Base-by-base conservation (phyloP, 306 rosid species). In the Fragaria iinumae region DNA sequence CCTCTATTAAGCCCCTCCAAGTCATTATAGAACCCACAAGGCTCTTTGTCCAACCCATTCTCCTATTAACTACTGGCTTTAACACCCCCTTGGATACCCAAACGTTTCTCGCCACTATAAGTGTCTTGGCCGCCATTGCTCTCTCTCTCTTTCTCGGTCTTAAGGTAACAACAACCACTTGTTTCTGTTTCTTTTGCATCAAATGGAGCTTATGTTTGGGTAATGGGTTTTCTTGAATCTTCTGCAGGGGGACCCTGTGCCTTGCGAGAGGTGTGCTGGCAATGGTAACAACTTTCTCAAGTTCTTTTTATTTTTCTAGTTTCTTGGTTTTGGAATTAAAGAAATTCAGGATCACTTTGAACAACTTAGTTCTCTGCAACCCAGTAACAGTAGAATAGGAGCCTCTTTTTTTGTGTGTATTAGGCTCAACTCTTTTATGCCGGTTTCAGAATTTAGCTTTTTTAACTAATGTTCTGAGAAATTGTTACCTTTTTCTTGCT, bases 231-330 rank as follows among this genome's bases (percentile, higher is more conserved):
- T 41, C 44, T 6, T 41, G 44, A 73, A 41, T 56, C 41, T 47
- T 82, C 60, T 79, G 87, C 91, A 93, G 98, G 98, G 98, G 11
- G 98, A 89, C 83, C 98, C 98, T 18, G 90, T 91, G 81, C 89
- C 98, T 75, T 93, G 98, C 81, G 97, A 85, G 75, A 93, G 93
- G n/a, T 93, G 98, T 76, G 98, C 83, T 49, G 98, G 98, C 76
- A 93, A 93, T 55, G 98, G 98, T 93, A 86, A 86, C 47, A n/a
- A 27, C 44, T 27, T 25, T 60, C 57, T 12, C 55, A 11, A 2
- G 10, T 41, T 23, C 39, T 60, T 74, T 66, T 57, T 3, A 17
- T 56, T 84, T 34, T 53, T 3, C 32, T 12, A 49, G 52, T 67
- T 11, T 47, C 68, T 80, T 71, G 71, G 13, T 47, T 67, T 79